Base-by-base conservation (phyloP, 108 stramenopile species). In the Cyclotella sp. region DNA sequence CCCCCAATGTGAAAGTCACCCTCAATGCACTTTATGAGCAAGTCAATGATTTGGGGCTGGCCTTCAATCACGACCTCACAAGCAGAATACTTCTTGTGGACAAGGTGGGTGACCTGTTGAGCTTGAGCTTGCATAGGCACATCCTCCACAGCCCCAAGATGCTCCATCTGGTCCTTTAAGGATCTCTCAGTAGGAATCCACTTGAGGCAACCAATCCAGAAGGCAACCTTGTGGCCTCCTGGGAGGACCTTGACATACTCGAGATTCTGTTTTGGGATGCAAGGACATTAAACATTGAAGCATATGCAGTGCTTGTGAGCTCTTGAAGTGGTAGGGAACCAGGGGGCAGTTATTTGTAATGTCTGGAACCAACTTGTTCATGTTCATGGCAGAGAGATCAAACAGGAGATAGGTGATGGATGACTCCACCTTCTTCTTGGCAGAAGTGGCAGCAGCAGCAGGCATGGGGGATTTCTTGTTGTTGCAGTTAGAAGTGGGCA, bases 11-110 rank as follows among this genome's bases (percentile, higher is more conserved):
- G 18, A 8, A 62, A 7, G 39, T 62, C 60, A 39, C 60, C 60
- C 21, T 62, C 60, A 21, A 62, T 18, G 12, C 60, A 62, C 39
- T 62, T 62, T 22, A 62, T 29, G 39, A 28, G 60, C 13, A 62
- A 28, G 18, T 62, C 28, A 29, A 62, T 40, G 39, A 29, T 21
- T 62, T 62, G 34, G 6, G 60, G 60, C 7, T 62, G 13, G 9
- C 60, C 60, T 29, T 24, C 26, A 30, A 62, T 62, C n/a, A 30
- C 24, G 18, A 29, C 13, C 34, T 62, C 60, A 29, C 60, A 28
- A 40, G 15, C 34, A 40, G 60, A 21, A 21, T 62, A 62, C 12
- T 24, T 62, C 39, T 62, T 62, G 60, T 24, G 8, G 27, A 30
- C 27, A 29, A 30, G 27, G 60, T 62, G 60, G 27, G 60, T 62